Evolutionary conservation across 1,284 basidiomycete species (phyloP).

Genomic region (Moesziomyces aphidis): DNA sequence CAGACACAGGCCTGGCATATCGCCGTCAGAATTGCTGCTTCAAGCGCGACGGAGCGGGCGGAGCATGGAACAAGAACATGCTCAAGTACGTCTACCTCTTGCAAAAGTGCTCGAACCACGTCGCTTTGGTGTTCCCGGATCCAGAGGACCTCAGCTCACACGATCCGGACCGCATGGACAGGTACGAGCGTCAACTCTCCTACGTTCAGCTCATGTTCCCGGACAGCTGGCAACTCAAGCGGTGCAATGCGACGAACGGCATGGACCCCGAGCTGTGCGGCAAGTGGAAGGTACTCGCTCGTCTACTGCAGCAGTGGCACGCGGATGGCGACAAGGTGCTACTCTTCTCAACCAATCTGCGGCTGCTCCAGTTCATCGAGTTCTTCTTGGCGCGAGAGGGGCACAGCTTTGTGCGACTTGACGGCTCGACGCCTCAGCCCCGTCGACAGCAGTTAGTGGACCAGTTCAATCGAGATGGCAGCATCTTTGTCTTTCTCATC

Average conservation of each 20-base stretch:
- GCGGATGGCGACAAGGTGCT: constrained; percentile 70
- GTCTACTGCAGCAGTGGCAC: constrained; percentile 73
- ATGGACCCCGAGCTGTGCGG: constrained; percentile 75
- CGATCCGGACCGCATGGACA: constrained; percentile 36
- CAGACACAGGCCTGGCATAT: constrained; percentile 45
- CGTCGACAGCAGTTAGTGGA: constrained; percentile 76
- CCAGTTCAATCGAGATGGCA: constrained; percentile 79
- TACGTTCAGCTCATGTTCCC: constrained; percentile 64
- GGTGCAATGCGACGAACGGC: constrained; percentile 39
- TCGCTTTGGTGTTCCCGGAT: constrained; percentile 83
- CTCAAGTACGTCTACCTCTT: constrained; percentile 81
- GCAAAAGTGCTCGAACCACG: constrained; percentile 86
- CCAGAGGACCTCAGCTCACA: constrained; percentile 31
- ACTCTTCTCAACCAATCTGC: constrained; percentile 84
- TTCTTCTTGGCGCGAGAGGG: constrained; percentile 76
- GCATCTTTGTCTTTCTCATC: constrained; percentile 82
- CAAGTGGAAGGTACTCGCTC: constrained; percentile 84
- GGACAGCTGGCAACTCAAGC: constrained; percentile 51
- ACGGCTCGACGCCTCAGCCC: constrained; percentile 73
- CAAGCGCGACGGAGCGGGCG: constrained; percentile 74
- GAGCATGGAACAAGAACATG: constrained; percentile 65
- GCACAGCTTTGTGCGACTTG: constrained; percentile 77
- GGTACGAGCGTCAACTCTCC: constrained; percentile 58
- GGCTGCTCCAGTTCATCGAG: constrained; percentile 81
- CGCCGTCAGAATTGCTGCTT: constrained; percentile 67